Evolutionary conservation across 139 green algal species (phyloP).

Genomic region (Haematococcus lacustris): DNA sequence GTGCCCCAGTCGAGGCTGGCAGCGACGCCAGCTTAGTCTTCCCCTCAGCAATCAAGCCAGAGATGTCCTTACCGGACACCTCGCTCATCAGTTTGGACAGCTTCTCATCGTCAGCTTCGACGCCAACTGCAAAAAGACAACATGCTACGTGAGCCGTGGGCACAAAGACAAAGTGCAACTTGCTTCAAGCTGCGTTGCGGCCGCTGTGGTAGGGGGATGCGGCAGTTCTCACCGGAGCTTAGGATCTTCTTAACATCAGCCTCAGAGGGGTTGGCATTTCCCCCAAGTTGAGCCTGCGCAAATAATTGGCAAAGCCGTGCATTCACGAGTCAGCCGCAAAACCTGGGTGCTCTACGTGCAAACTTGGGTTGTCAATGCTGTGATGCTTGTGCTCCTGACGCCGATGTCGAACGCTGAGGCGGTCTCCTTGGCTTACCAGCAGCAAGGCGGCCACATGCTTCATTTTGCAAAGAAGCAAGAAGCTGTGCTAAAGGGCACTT

Average conservation of each 20-base stretch:
- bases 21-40: constrained; percentile 68
- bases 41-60: constrained; percentile 32
- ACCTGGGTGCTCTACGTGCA: no score
- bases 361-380: no score
- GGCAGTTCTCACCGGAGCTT: constrained; percentile 33
- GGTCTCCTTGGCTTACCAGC: constrained; percentile 10
- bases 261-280: constrained; percentile 55
- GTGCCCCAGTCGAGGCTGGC: constrained; percentile 42
- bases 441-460: constrained; percentile 16
- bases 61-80: constrained; percentile 66
- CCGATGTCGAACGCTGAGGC: no score
- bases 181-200: not conserved
- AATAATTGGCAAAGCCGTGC: no score
- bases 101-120: constrained; percentile 58
- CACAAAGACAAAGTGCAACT: not conserved
- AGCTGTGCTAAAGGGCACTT: constrained; percentile 5
- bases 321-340: no score
- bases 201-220: not conserved
- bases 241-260: constrained; percentile 66
- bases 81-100: constrained; percentile 60
- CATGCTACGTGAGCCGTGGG: no score
- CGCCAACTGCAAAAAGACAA: constrained; percentile 43
- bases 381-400: no score
- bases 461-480: constrained; percentile 14
- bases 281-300: constrained; percentile 66